phyloP scores from a whole-genome alignment of 768 basidiomycete genomes.

The Mycena crocata region DNA sequence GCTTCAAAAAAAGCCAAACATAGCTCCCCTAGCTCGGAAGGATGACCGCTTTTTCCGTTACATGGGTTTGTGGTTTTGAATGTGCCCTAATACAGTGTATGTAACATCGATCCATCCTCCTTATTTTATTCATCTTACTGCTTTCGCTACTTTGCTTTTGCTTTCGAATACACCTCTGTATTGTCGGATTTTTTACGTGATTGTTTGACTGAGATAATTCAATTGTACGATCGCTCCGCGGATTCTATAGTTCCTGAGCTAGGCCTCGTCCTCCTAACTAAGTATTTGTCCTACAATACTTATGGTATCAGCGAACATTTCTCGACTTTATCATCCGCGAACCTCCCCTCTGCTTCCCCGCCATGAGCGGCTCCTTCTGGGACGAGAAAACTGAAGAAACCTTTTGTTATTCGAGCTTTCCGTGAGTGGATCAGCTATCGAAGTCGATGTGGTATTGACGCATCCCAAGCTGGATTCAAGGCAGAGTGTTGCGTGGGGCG shows the following conservation, averaged over 20 bases:
- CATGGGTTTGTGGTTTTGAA: background rate
- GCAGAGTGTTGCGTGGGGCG: constrained; percentile 14
- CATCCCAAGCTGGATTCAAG: constrained; percentile 14
- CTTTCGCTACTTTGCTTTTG: constrained; percentile 22
- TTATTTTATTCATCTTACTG: constrained; percentile 28
- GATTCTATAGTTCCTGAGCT: no score
- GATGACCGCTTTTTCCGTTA: constrained; percentile 11
- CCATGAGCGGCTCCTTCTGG: constrained; percentile 20
- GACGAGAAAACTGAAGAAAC: constrained; percentile 18
- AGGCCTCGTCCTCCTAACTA: no score
- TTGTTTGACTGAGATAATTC: no score
- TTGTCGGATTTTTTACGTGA: constrained; percentile 1
- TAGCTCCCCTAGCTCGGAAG: constrained; percentile 26
- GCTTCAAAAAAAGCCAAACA: constrained; percentile 20
- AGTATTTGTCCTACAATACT: no score
- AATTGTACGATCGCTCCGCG: no score
- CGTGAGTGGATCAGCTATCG: constrained; percentile 1
- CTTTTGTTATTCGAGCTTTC: constrained; percentile 16
- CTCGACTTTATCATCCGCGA: no score
- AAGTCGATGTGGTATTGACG: background rate
- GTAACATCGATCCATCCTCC: background rate
- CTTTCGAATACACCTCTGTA: constrained; percentile 23
- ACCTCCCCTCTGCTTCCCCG: no score
- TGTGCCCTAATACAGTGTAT: constrained; percentile 20
- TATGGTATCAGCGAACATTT: no score